These are phyloP conservation scores for Forsythia viridissima DNA, from an alignment of 257 asterid species.

Conservation along the genomic window DNA sequence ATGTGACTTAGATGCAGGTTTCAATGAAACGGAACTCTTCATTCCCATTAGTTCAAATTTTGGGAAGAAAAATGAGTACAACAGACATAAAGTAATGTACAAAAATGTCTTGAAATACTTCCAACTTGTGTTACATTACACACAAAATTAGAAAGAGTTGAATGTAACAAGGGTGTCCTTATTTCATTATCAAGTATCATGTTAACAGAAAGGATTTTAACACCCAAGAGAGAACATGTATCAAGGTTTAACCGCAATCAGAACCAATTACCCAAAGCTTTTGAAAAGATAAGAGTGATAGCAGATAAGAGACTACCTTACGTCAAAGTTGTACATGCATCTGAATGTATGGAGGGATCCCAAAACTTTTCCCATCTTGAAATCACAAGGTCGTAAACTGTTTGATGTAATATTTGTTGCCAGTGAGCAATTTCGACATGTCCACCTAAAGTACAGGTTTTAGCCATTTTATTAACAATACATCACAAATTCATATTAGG, in stretches of 20 bases:
- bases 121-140: conserved; percentile 5
- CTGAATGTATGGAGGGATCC: conserved; percentile 80
- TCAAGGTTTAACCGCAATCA: conserved; percentile 14
- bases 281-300: conserved; percentile 16
- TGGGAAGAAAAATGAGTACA: conserved; percentile 13
- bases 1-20: background rate
- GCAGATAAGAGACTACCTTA: conserved; percentile 55
- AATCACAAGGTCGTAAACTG: conserved; percentile 87
- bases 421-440: conserved; percentile 80
- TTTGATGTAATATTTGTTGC: conserved; percentile 70
- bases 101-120: conserved; percentile 1
- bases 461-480: conserved; percentile 15
- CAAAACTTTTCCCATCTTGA: conserved; percentile 82
- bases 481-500: conserved; percentile 11
- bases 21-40: background rate
- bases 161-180: background rate
- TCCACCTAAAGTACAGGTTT: conserved; percentile 63
- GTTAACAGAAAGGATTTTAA: background rate
- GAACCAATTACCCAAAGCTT: conserved; percentile 16
- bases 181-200: conserved; percentile 7
- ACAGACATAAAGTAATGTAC: background rate
- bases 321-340: conserved; percentile 74
- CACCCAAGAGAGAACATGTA: conserved; percentile 1
- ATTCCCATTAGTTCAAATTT: conserved; percentile 4
- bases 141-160: conserved; percentile 6